phyloP scores from a whole-genome alignment of 495 filamentous ascomycete species.

The Aspergillus haitiensis region DNA sequence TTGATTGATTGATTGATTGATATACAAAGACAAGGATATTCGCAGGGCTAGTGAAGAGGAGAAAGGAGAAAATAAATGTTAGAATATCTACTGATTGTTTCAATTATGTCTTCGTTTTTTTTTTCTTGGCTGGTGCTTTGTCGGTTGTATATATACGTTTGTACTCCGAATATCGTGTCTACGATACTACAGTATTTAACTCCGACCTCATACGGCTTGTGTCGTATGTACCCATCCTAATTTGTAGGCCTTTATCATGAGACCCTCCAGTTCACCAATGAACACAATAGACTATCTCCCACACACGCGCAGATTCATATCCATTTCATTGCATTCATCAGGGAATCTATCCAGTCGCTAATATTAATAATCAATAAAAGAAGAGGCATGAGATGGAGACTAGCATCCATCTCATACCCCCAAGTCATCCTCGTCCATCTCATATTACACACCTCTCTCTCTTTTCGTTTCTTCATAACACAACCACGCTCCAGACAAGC shows the following conservation, averaged over 20 bases:
- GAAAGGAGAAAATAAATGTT: constrained; percentile 14
- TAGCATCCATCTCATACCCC: background rate
- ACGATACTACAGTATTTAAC: background rate
- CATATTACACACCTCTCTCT: background rate
- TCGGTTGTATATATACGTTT: constrained; percentile 19
- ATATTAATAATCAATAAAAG: constrained; percentile 22
- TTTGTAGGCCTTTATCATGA: background rate
- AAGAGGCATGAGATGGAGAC: constrained; percentile 17
- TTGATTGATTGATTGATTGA: background rate
- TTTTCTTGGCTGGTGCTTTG: constrained; percentile 7
- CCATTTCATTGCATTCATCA: constrained; percentile 24
- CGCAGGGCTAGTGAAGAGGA: background rate
- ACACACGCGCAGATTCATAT: background rate
- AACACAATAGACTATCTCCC: background rate
- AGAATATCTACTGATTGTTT: constrained; percentile 15
- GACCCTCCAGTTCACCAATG: background rate
- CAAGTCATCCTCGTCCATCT: background rate
- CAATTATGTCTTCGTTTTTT: constrained; percentile 12
- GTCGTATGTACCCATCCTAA: background rate
- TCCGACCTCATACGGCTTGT: background rate
- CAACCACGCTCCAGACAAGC: no score
- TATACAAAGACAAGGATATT: background rate
- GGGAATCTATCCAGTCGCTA: constrained; percentile 34
- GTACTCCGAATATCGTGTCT: constrained; percentile 6
- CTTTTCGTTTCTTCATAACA: background rate